Evolutionary conservation across 2,329 filamentous ascomycete genomes (phyloP), one percentile per base, ranked within the genome.

Genomic region (Penicillium sp.): DNA sequence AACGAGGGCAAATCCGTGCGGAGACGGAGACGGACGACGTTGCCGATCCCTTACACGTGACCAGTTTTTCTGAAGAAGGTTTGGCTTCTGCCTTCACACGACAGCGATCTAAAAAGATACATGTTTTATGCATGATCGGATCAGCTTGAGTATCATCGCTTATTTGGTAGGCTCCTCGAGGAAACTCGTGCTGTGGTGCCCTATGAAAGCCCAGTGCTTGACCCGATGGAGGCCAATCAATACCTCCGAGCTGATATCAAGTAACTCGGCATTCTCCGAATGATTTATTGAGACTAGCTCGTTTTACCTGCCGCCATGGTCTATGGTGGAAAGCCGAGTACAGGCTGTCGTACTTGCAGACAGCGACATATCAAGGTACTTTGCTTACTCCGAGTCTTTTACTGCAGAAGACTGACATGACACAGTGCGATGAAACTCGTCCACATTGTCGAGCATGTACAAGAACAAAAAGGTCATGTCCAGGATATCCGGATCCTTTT

Each of bases 371-470:
- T 71, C 48, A 70, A 70, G 62, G 67, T 68, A 59, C 9, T 22
- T 5, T 16, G 24, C 9, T 16, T 16, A 16, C 18, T 21, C 3
- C 8, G 9, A 18, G 38, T 40, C 38, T 16, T 14, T 1, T 18
- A 8, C 5, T 38, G 36, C 36, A n/a, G 5, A 8, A 38, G n/a
- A 9, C 9, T 40, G 16, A 40, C 16, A 40, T 60, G 16, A 60
- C 36, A 39, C 31, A 70, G 67, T 70, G 68, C 46, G 68, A 70
- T 60, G 68, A 69, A 54, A 56, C 65, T 14, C 66, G 65, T 22
- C 68, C 68, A 16, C 58, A 66, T 32, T 70, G 68, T 52, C 63
- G 49, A 44, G 64, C 65, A 32, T 70, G 68, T 54, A 49, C 60
- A 16, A 62, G 65, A 44, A 66, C 67, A 34, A 62, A 63, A 24